A percentile compares a stretch with the other conserved stretches of the same genome.
Evolutionary conservation across 129 eudicot species (phyloP).

Genomic region (Artemisia tridentata): DNA sequence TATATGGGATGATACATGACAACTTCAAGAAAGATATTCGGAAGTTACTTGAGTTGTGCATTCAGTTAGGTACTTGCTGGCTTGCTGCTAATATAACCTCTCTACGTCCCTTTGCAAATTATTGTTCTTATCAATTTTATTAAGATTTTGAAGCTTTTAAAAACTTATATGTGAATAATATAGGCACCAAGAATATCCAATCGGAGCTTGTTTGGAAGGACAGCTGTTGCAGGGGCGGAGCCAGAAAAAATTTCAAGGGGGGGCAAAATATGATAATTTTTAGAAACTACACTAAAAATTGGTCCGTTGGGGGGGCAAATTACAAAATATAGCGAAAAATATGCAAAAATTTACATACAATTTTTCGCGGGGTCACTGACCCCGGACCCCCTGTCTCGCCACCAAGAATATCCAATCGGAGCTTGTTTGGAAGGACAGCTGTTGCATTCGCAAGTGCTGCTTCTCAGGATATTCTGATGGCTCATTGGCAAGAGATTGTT

Average conservation of each 20-base stretch:
- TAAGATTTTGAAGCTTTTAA: background rate
- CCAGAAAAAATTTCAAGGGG: no score
- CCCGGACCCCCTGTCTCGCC: no score
- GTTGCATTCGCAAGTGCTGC: conserved; percentile 76
- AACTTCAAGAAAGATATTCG: conserved; percentile 80
- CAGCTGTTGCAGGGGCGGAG: conserved; percentile 68
- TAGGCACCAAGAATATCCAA: conserved; percentile 98
- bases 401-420: conserved; percentile 81
- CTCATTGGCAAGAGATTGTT: conserved; percentile 96
- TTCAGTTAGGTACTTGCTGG: conserved; percentile 48
- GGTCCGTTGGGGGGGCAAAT: no score
- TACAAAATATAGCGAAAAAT: no score
- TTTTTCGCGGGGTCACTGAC: no score
- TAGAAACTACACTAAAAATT: no score
- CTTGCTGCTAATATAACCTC: background rate
- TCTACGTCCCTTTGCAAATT: background rate
- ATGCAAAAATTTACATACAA: no score
- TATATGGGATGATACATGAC: conserved; percentile 89
- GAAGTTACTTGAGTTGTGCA: conserved; percentile 80
- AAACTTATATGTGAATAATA: background rate
- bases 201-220: conserved; percentile 53
- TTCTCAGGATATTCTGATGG: conserved; percentile 77
- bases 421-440: conserved; percentile 63
- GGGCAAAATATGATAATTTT: no score
- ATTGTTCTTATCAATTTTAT: conserved; percentile 1